phyloP scores from a whole-genome alignment of 2,329 filamentous ascomycete genomes.

The Venturia effusa region DNA sequence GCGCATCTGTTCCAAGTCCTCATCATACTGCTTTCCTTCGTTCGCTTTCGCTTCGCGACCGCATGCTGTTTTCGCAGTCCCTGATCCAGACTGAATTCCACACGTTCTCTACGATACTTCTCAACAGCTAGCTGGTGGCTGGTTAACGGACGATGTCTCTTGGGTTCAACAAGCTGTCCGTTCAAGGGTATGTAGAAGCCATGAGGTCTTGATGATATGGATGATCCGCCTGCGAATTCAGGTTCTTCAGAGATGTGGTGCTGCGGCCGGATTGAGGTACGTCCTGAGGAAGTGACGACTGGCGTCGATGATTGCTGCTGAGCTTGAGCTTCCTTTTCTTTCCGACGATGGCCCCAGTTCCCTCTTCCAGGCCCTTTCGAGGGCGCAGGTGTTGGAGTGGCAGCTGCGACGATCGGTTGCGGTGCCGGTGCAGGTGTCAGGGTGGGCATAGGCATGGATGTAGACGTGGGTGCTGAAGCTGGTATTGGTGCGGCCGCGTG shows the following conservation, averaged over 20 bases:
- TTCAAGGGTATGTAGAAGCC: slow-evolving; percentile 41
- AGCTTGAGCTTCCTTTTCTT: slow-evolving; percentile 21
- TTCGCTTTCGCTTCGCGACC: slow-evolving; percentile 48
- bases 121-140: slow-evolving; percentile 75
- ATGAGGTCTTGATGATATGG: slow-evolving; percentile 29
- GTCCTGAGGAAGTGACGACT: slow-evolving; percentile 22
- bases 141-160: slow-evolving; percentile 61
- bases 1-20: slow-evolving; percentile 52
- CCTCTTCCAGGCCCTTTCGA: slow-evolving; percentile 36
- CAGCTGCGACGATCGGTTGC: background rate
- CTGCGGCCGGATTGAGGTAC: slow-evolving; percentile 17
- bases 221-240: background rate
- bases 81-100: slow-evolving; percentile 73
- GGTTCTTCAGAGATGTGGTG: background rate
- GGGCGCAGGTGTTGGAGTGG: background rate
- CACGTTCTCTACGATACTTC: slow-evolving; percentile 64
- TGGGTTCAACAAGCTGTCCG: slow-evolving; percentile 32
- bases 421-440: background rate
- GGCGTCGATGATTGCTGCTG: slow-evolving; percentile 10
- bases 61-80: slow-evolving; percentile 58
- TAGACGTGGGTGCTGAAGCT: slow-evolving; percentile 13
- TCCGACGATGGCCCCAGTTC: slow-evolving; percentile 36
- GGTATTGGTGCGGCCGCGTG: slow-evolving; percentile 20
- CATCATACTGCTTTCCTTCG: slow-evolving; percentile 20
- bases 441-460: slow-evolving; percentile 8